Conservation (phyloP, 805 yeast species). For the Sugiyamaella qingdaonensis region DNA sequence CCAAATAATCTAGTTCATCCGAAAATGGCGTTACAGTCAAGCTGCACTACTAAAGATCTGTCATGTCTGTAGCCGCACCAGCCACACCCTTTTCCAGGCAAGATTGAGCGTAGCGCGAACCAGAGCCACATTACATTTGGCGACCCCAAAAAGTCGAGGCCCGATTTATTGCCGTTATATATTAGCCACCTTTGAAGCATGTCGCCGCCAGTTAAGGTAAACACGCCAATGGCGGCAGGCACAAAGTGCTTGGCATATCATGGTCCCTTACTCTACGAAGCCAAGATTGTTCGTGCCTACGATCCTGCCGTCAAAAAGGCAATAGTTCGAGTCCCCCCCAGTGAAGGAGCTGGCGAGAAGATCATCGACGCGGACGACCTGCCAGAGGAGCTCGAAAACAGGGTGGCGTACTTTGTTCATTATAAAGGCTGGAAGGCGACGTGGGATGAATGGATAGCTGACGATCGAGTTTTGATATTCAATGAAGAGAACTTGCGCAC, state of each 20-base stretch:
- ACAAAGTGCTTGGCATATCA: constrained; percentile 71
- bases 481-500: constrained; percentile 63
- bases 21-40: too few species aligned
- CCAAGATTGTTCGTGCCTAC: constrained; percentile 65
- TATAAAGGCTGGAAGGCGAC: constrained; percentile 93
- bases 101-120: too few species aligned
- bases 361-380: constrained; percentile 21
- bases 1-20: too few species aligned
- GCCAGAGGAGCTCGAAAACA: constrained; percentile 36
- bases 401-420: constrained; percentile 63
- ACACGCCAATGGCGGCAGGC: constrained; percentile 16
- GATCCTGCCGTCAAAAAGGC: constrained; percentile 40
- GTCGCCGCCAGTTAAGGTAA: neutral
- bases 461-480: constrained; percentile 60
- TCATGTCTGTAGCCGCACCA: neutral
- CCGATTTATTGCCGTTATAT: neutral
- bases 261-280: constrained; percentile 87
- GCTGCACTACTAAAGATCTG: too few species aligned
- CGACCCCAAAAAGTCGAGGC: neutral
- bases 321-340: constrained; percentile 12
- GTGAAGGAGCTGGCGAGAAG: constrained; percentile 20
- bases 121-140: neutral
- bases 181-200: neutral
- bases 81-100: constrained; percentile 1
- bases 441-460: constrained; percentile 95